phyloP scores from a whole-genome alignment of 192 early-diverging fungal species.

The Backusella tarrabulga region DNA sequence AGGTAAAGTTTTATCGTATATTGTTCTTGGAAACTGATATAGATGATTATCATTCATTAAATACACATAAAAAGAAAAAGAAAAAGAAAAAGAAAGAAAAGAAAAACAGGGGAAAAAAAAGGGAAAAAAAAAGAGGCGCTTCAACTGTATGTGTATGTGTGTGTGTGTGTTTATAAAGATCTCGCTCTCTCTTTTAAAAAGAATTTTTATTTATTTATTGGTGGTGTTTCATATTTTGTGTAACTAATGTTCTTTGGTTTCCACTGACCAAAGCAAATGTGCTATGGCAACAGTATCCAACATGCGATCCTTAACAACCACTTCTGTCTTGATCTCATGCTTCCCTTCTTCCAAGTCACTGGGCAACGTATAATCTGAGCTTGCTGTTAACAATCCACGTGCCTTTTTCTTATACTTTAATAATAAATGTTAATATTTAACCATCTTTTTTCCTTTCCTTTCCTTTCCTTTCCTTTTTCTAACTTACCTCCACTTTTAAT shows the following conservation, averaged over 20 bases:
- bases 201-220: background rate
- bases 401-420: constrained; percentile 45
- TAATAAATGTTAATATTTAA: no score
- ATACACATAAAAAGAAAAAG: constrained; percentile 13
- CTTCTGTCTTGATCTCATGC: constrained; percentile 38
- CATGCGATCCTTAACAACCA: constrained; percentile 48
- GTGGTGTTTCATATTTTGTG: constrained; percentile 5
- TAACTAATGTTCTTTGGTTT: constrained; percentile 31
- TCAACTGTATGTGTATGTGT: background rate
- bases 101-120: background rate
- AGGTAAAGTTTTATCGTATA: background rate
- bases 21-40: constrained; percentile 14
- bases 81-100: constrained; percentile 3
- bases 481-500: constrained; percentile 51
- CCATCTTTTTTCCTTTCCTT: no score
- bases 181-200: background rate
- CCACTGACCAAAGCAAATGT: constrained; percentile 43
- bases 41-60: constrained; percentile 11
- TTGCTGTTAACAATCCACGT: constrained; percentile 39
- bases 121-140: background rate
- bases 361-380: constrained; percentile 26
- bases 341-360: background rate
- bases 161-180: background rate
- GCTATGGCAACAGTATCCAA: constrained; percentile 49
- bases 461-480: no score